phyloP scores from a whole-genome alignment of 2,329 filamentous ascomycete species.

The Botrytis hyacinthi region DNA sequence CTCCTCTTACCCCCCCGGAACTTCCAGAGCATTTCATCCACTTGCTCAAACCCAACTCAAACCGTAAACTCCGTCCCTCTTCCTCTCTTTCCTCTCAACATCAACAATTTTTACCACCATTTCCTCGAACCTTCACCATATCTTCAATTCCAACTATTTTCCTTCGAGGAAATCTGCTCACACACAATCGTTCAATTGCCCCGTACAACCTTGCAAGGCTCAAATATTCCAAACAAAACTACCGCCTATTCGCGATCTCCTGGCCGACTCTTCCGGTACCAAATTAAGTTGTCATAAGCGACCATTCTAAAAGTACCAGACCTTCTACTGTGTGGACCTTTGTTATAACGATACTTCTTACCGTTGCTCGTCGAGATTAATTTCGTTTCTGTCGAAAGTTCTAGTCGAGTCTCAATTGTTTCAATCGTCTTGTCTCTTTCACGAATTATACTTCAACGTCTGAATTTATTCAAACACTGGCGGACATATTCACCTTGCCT shows the following conservation, averaged over 20 bases:
- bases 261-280: slow-evolving; percentile 22
- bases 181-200: not conserved
- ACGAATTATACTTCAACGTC: not conserved
- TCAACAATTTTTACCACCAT: not conserved
- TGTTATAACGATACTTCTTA: slow-evolving; percentile 7
- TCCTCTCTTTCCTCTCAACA: slow-evolving; percentile 7
- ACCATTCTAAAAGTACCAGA: slow-evolving; percentile 17
- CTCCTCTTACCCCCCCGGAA: slow-evolving; percentile 5
- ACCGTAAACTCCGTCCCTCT: slow-evolving; percentile 5
- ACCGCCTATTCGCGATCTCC: slow-evolving; percentile 17
- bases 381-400: not conserved
- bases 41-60: not conserved
- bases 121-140: not conserved
- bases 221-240: not conserved
- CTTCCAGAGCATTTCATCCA: slow-evolving; percentile 1
- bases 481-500: slow-evolving; percentile 18
- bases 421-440: not conserved
- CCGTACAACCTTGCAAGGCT: slow-evolving; percentile 13
- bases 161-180: not conserved
- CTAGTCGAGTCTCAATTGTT: slow-evolving; percentile 5
- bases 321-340: slow-evolving; percentile 17
- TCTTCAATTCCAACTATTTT: not conserved
- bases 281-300: slow-evolving; percentile 22
- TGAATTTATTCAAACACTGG: slow-evolving; percentile 16
- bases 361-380: slow-evolving; percentile 10